phyloP scores from a whole-genome alignment of 306 rosid species.

The Astragalus membranaceus region DNA sequence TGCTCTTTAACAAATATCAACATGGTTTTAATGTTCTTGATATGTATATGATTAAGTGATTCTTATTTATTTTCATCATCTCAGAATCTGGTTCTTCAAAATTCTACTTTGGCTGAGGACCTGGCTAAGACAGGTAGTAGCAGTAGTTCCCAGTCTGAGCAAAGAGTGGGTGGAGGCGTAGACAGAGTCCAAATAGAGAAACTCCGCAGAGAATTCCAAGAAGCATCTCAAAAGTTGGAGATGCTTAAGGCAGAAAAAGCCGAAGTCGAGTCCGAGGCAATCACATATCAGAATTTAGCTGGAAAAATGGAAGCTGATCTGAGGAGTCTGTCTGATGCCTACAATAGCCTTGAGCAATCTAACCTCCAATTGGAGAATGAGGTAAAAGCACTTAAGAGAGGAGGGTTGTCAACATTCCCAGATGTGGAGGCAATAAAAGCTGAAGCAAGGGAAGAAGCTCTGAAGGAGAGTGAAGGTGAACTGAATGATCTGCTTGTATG shows the following conservation, averaged over 20 bases:
- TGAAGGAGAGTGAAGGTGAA: conserved; percentile 88
- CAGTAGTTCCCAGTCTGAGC: conserved; percentile 39
- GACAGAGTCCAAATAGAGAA: conserved; percentile 69
- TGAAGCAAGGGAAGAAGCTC: conserved; percentile 97
- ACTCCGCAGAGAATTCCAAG: conserved; percentile 74
- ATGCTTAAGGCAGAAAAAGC: conserved; percentile 65
- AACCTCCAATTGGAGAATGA: conserved; percentile 73
- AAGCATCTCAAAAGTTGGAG: conserved; percentile 68
- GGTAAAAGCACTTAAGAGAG: conserved; percentile 49
- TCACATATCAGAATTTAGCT: conserved; percentile 56
- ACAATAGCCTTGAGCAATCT: conserved; percentile 89
- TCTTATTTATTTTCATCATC: not conserved
- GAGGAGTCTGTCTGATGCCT: conserved; percentile 86
- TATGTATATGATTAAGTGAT: conserved; percentile 14
- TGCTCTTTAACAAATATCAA: not conserved
- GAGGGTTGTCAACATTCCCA: conserved; percentile 31
- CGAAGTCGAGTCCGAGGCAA: conserved; percentile 65
- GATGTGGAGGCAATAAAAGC: conserved; percentile 75
- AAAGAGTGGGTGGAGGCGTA: conserved; percentile 47
- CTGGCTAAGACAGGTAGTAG: conserved; percentile 48
- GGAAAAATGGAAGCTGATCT: conserved; percentile 86
- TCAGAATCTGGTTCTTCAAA: conserved; percentile 76
- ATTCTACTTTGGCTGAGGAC: conserved; percentile 82
- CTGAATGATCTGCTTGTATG: conserved; percentile 87
- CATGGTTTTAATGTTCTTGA: not conserved